phyloP scores from a whole-genome alignment of 1,284 basidiomycete species.

The Cryptococcus floricola region DNA sequence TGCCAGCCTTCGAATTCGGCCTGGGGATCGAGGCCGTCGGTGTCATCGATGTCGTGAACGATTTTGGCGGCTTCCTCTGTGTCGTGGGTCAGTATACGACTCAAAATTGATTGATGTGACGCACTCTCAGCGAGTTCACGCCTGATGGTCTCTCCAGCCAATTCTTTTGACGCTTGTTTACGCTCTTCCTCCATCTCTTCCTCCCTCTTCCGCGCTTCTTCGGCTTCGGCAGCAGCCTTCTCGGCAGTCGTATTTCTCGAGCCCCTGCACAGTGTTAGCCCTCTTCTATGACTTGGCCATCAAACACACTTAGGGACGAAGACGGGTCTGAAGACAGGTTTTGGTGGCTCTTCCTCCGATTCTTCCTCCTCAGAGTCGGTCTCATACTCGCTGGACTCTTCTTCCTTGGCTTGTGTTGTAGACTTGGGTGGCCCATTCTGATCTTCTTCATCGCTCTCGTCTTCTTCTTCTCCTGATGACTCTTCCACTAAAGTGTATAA shows the following conservation, averaged over 20 bases:
- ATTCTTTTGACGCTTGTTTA: conserved; percentile 42
- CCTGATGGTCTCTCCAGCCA: conserved; percentile 48
- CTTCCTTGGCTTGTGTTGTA: conserved; percentile 14
- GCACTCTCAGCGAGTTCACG: conserved; percentile 46
- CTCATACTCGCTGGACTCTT: conserved; percentile 48
- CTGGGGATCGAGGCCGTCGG: conserved; percentile 84
- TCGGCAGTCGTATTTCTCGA: conserved; percentile 39
- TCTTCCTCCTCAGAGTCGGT: conserved; percentile 46
- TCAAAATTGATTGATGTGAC: conserved; percentile 7
- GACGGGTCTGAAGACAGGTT: conserved; percentile 46
- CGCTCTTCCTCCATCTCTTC: conserved; percentile 43
- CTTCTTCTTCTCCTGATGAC: conserved; percentile 32
- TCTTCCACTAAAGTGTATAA: conserved; percentile 17
- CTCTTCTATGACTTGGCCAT: not conserved
- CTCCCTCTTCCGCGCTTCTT: conserved; percentile 34
- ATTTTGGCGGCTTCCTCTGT: conserved; percentile 71
- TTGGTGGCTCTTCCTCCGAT: conserved; percentile 29
- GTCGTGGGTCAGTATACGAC: not conserved
- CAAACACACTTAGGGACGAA: conserved; percentile 44
- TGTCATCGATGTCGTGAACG: conserved; percentile 86
- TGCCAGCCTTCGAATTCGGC: conserved; percentile 96
- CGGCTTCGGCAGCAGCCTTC: conserved; percentile 37
- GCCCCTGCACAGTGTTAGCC: conserved; percentile 18
- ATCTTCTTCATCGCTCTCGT: conserved; percentile 38
- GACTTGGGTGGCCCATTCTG: conserved; percentile 13